Percentiles rank a stretch among this genome's conserved stretches.
Evolutionary conservation across 331 rosid genomes (phyloP).

Genomic region (Pyrus hybrid): DNA sequence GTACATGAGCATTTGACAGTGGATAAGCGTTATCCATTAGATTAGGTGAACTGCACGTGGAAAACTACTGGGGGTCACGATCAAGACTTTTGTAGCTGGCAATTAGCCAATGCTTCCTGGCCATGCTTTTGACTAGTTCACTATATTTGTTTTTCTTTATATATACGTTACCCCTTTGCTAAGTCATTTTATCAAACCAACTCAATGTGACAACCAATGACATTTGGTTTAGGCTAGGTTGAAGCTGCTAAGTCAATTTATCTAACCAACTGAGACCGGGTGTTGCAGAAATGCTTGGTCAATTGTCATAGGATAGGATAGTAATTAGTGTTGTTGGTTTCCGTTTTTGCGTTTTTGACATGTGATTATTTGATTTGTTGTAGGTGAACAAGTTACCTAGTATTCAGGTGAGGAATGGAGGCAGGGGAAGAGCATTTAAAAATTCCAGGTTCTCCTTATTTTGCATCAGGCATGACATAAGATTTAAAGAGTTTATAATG

Average conservation of each 20-base stretch:
- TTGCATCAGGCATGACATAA: slow-evolving; percentile 11
- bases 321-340: background rate
- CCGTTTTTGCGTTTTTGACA: background rate
- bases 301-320: background rate
- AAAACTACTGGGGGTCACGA: slow-evolving; percentile 32
- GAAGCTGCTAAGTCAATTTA: background rate
- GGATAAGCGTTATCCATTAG: slow-evolving; percentile 23
- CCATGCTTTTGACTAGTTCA: slow-evolving; percentile 22
- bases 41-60: slow-evolving; percentile 49
- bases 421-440: slow-evolving; percentile 1
- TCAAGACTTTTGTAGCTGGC: slow-evolving; percentile 18
- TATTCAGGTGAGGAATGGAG: background rate
- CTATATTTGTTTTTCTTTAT: background rate
- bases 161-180: background rate
- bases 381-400: slow-evolving; percentile 19
- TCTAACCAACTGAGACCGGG: background rate
- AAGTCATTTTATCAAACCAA: slow-evolving; percentile 17
- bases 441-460: background rate
- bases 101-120: slow-evolving; percentile 6
- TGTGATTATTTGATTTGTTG: slow-evolving; percentile 22
- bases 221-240: slow-evolving; percentile 9
- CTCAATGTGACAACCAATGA: slow-evolving; percentile 15
- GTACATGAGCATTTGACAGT: slow-evolving; percentile 14
- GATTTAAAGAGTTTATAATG: background rate
- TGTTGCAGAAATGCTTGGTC: background rate